Percentiles rank a stretch among this genome's conserved stretches.
These are phyloP conservation scores for Linderina pennispora DNA, from an alignment of 192 early-diverging fungal species.

Conservation along the genomic window DNA sequence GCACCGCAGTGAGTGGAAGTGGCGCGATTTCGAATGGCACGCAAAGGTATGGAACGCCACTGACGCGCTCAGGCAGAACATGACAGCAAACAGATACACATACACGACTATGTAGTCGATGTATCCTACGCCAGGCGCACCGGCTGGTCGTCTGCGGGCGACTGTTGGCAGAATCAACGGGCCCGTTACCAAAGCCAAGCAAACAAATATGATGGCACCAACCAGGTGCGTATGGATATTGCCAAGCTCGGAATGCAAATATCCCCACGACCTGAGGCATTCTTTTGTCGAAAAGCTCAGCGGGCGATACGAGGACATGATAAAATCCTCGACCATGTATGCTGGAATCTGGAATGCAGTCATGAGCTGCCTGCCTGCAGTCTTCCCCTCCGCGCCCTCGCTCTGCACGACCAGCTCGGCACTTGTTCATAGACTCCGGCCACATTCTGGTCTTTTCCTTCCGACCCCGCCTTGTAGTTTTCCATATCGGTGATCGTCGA, in stretches of 20 bases:
- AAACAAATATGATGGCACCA: constrained; percentile 56
- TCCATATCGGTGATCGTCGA: no score
- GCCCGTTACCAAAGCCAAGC: constrained; percentile 45
- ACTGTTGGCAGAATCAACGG: constrained; percentile 26
- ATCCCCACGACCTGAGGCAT: constrained; percentile 70
- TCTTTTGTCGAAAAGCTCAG: constrained; percentile 61
- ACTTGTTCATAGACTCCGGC: not conserved
- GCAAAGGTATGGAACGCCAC: constrained; percentile 73
- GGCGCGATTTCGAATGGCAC: constrained; percentile 65
- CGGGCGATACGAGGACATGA: constrained; percentile 72
- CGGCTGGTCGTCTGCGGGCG: not conserved
- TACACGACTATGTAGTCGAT: constrained; percentile 67
- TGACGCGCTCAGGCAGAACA: constrained; percentile 72
- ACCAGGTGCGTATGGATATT: constrained; percentile 84
- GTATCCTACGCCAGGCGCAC: constrained; percentile 21
- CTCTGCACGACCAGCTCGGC: not conserved
- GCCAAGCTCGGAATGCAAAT: constrained; percentile 88
- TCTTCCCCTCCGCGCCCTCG: not conserved
- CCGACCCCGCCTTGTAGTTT: no score
- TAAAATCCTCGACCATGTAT: constrained; percentile 76
- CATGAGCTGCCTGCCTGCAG: constrained; percentile 15
- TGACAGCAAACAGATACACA: constrained; percentile 69
- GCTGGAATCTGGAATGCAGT: constrained; percentile 52
- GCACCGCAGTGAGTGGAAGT: constrained; percentile 53
- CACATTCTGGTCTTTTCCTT: constrained; percentile 5